phyloP scores from a whole-genome alignment of 441 rosid genomes.

The Erodium trifolium region DNA sequence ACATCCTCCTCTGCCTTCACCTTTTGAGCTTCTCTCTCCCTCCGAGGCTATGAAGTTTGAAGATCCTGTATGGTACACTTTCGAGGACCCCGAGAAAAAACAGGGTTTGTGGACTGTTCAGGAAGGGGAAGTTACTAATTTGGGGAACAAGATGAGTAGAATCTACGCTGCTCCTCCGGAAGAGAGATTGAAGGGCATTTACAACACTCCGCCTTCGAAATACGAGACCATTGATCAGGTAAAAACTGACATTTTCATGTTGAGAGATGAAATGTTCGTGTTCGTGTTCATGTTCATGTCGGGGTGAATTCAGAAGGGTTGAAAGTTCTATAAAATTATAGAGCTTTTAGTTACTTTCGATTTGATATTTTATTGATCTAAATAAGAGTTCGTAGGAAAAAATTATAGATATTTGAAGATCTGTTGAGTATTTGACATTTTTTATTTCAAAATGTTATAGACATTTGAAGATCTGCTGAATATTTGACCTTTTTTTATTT shows the following conservation, averaged over 20 bases:
- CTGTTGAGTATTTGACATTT: too few relatives aligned
- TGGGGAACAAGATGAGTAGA: constrained; percentile 67
- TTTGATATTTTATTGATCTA: too few relatives aligned
- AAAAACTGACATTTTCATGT: background rate
- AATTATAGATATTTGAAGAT: too few relatives aligned
- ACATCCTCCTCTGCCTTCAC: constrained; percentile 65
- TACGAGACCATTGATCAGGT: constrained; percentile 95
- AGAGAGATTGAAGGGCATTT: constrained; percentile 63
- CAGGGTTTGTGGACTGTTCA: constrained; percentile 66
- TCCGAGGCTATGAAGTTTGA: constrained; percentile 74
- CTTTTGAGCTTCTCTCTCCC: constrained; percentile 71
- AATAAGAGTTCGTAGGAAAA: too few relatives aligned
- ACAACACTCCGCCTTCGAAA: constrained; percentile 75
- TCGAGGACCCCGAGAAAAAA: constrained; percentile 56
- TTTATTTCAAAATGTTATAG: too few relatives aligned
- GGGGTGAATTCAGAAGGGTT: too few relatives aligned
- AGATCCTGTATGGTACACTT: constrained; percentile 53
- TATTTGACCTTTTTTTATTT: too few relatives aligned
- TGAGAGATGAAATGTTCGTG: too few relatives aligned
- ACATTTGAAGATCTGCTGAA: too few relatives aligned
- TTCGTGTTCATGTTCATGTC: background rate
- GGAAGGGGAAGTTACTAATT: constrained; percentile 49
- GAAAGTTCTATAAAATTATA: too few relatives aligned
- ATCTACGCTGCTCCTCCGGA: constrained; percentile 68
- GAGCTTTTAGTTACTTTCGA: too few relatives aligned